These are phyloP conservation scores for Bretziella fagacearum DNA, from an alignment of 2,329 filamentous ascomycete genomes.

Conservation along the genomic window DNA sequence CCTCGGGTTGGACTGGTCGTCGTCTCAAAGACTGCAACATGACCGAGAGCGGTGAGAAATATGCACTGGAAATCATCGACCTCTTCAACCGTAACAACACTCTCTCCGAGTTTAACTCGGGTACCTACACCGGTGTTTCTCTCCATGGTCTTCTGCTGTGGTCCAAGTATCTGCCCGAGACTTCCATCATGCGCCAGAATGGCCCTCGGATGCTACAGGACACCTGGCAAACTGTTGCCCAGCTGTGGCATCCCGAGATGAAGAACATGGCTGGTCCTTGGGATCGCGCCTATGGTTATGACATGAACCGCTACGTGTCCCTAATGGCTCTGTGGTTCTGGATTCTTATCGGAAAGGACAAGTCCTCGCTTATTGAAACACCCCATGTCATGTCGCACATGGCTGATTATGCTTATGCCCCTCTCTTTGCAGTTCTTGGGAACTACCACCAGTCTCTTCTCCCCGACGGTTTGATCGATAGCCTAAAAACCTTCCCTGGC, in stretches of 20 bases:
- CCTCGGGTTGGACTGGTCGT: constrained; percentile 40
- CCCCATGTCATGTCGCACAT: constrained; percentile 40
- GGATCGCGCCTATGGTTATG: constrained; percentile 46
- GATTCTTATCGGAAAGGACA: constrained; percentile 35
- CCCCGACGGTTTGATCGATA: constrained; percentile 24
- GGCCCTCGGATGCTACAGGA: constrained; percentile 33
- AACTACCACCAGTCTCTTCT: constrained; percentile 32
- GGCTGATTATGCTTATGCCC: constrained; percentile 40
- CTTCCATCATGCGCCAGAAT: constrained; percentile 35
- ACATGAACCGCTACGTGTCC: constrained; percentile 42
- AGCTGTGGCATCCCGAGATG: constrained; percentile 41
- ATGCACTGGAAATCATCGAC: constrained; percentile 37
- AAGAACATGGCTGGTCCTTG: constrained; percentile 47
- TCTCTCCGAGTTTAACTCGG: constrained; percentile 44
- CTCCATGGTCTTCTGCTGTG: constrained; percentile 41
- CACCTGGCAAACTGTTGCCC: constrained; percentile 34
- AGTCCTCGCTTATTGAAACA: constrained; percentile 24
- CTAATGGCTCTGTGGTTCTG: constrained; percentile 42
- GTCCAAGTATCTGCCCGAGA: constrained; percentile 39
- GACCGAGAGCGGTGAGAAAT: constrained; percentile 37
- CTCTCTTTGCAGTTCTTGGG: constrained; percentile 38
- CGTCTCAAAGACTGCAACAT: constrained; percentile 39
- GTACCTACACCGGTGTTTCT: constrained; percentile 46
- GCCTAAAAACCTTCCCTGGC: constrained; percentile 31
- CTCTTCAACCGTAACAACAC: constrained; percentile 39